Evolutionary conservation across 352 stramenopile genomes (phyloP).

Genomic region (Pythium plurisporium): DNA sequence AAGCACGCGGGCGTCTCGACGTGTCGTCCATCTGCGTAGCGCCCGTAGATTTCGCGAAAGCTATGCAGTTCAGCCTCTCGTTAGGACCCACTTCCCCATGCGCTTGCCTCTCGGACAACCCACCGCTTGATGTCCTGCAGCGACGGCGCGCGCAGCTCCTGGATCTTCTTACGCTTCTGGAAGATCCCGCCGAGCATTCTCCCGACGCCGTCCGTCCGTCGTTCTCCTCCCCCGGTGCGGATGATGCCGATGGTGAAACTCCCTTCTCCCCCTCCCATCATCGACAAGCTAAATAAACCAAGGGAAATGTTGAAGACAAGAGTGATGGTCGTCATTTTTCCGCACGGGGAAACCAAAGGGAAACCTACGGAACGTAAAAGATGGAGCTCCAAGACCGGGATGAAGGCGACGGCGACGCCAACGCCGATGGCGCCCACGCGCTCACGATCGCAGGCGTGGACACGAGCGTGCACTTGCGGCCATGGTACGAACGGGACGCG

Average conservation of each 20-base stretch:
- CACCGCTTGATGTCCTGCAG: slow-evolving; percentile 77
- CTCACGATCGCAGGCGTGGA: no score
- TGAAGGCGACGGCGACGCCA: not conserved
- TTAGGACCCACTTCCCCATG: no score
- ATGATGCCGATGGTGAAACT: not conserved
- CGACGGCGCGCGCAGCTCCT: slow-evolving; percentile 65
- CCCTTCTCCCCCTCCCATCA: not conserved
- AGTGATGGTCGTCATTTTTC: not conserved
- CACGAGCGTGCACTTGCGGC: slow-evolving; percentile 14
- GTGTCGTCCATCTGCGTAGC: slow-evolving; percentile 49
- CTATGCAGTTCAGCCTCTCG: slow-evolving; percentile 23
- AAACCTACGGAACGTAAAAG: not conserved
- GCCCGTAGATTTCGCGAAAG: slow-evolving; percentile 67
- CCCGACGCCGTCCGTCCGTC: not conserved
- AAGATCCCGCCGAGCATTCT: slow-evolving; percentile 72
- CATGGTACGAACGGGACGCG: slow-evolving; percentile 1
- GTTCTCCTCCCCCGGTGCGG: not conserved
- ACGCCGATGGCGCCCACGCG: not conserved
- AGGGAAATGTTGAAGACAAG: slow-evolving; percentile 4
- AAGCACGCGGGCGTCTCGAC: slow-evolving; percentile 67
- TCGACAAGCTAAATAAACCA: not conserved
- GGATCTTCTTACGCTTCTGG: slow-evolving; percentile 75
- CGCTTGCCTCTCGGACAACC: no score
- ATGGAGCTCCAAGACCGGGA: not conserved
- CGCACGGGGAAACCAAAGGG: not conserved